phyloP scores from a whole-genome alignment of 2,329 filamentous ascomycete genomes.

The Colletotrichum chrysophilum region DNA sequence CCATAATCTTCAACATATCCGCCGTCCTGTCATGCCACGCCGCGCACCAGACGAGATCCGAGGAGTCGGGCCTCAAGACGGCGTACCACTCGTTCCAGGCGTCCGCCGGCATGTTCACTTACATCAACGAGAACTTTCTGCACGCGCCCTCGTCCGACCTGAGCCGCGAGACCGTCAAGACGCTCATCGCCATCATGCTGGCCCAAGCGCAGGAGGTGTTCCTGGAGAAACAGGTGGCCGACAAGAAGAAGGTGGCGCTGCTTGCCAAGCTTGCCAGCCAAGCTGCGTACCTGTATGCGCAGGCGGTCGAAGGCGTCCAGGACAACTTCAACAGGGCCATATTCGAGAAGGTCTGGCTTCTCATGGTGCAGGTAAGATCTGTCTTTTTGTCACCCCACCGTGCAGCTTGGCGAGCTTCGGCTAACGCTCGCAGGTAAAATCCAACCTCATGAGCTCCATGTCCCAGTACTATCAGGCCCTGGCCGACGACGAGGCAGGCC shows the following conservation, averaged over 20 bases:
- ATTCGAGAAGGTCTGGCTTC: slow-evolving; percentile 93
- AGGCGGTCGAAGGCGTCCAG: slow-evolving; percentile 88
- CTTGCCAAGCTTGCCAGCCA: slow-evolving; percentile 94
- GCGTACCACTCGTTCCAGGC: slow-evolving; percentile 99
- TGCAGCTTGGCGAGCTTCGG: background rate
- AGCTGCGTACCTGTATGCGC: slow-evolving; percentile 84
- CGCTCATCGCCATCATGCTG: slow-evolving; percentile 88
- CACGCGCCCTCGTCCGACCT: slow-evolving; percentile 97
- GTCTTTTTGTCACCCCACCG: background rate
- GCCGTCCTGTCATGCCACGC: slow-evolving; percentile 96
- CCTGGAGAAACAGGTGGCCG: slow-evolving; percentile 91
- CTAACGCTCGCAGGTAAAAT: slow-evolving; percentile 65
- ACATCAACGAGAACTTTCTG: slow-evolving; percentile 99
- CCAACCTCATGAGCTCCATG: slow-evolving; percentile 80
- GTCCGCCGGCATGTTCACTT: slow-evolving; percentile 98
- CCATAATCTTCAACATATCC: slow-evolving; percentile 99
- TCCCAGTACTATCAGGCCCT: slow-evolving; percentile 94
- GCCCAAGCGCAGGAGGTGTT: slow-evolving; percentile 98
- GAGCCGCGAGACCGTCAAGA: slow-evolving; percentile 94
- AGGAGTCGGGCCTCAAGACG: slow-evolving; percentile 92
- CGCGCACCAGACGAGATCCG: slow-evolving; percentile 87
- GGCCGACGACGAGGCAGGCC: slow-evolving; percentile 86
- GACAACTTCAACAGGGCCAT: slow-evolving; percentile 90
- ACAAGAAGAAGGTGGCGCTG: slow-evolving; percentile 90
- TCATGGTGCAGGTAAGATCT: slow-evolving; percentile 74